phyloP scores from a whole-genome alignment of 176 grass and related monocot genomes.

The Eleusine indica region DNA sequence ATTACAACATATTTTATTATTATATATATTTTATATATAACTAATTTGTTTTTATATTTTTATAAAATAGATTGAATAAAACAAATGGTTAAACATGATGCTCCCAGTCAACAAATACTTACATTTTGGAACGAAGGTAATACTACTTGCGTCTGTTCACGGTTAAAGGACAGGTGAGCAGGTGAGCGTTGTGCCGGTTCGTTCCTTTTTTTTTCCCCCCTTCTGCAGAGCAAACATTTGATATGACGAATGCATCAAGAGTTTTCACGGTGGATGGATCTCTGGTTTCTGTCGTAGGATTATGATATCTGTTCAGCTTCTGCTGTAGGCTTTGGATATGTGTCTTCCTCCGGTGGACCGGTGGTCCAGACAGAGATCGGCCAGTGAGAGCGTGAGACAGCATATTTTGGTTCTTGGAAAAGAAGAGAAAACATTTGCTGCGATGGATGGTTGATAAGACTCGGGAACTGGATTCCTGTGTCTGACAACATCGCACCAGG shows the following conservation, averaged over 20 bases:
- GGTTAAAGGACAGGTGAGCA: not conserved
- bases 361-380: conserved; percentile 19
- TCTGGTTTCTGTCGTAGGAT: not conserved
- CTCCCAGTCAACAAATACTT: too few relatives aligned
- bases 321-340: not conserved
- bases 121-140: too few relatives aligned
- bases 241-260: not conserved
- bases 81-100: too few relatives aligned
- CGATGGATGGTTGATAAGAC: conserved; percentile 23
- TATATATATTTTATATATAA: too few relatives aligned
- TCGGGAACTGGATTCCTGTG: conserved; percentile 42
- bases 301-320: not conserved
- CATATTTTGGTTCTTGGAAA: conserved; percentile 47
- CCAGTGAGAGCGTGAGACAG: not conserved
- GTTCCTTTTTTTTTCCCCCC: not conserved
- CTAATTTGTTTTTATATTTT: too few relatives aligned
- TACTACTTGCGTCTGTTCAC: not conserved
- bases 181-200: too few relatives aligned
- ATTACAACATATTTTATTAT: too few relatives aligned
- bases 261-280: conserved; percentile 5
- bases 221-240: not conserved
- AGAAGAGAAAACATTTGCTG: not conserved
- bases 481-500: conserved; percentile 11
- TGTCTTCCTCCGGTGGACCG: not conserved
- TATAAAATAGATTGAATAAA: too few relatives aligned